These are phyloP conservation scores for Solanum tarijense DNA, from an alignment of 257 asterid species.

Conservation along the genomic window DNA sequence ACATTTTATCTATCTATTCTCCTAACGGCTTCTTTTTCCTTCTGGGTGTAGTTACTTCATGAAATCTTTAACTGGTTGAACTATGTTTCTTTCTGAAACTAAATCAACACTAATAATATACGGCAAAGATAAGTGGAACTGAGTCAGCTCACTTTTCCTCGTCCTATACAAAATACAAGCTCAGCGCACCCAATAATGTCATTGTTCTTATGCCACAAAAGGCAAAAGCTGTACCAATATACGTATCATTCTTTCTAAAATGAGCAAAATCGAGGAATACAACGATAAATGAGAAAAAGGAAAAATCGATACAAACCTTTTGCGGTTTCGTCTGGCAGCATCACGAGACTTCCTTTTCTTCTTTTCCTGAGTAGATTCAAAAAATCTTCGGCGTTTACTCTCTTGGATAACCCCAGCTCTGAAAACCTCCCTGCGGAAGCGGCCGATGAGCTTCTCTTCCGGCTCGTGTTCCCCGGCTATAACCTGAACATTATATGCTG, in stretches of 20 bases:
- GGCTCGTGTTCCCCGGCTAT: constrained; percentile 27
- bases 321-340: constrained; percentile 39
- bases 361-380: constrained; percentile 35
- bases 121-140: neutral
- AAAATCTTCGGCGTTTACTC: constrained; percentile 39
- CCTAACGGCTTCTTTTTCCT: too few relatives aligned
- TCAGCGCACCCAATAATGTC: neutral
- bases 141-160: neutral
- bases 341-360: constrained; percentile 41
- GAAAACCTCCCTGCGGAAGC: constrained; percentile 36
- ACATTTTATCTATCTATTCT: neutral
- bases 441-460: constrained; percentile 29
- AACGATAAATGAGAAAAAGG: neutral
- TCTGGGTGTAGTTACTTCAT: neutral
- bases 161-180: neutral
- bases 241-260: neutral
- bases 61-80: neutral
- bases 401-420: constrained; percentile 41
- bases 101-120: neutral
- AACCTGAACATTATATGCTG: constrained; percentile 34
- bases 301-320: constrained; percentile 20
- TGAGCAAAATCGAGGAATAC: neutral
- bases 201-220: neutral
- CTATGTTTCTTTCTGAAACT: neutral
- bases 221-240: neutral